Base-by-base conservation (phyloP, 768 basidiomycete species). In the Royoungia palumana region DNA sequence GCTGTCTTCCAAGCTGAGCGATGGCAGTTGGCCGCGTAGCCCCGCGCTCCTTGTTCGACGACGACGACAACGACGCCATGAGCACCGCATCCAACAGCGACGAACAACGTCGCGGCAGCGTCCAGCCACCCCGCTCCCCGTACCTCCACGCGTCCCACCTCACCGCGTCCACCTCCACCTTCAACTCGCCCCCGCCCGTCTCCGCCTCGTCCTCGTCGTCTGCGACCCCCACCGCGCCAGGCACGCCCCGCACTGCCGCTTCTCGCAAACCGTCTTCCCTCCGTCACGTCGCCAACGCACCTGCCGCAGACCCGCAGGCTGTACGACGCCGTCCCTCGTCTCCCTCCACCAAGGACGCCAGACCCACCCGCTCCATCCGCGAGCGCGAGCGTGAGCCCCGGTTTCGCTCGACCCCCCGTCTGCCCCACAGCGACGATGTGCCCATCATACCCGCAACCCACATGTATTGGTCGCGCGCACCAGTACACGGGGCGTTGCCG, bases 381-480 rank as follows among this genome's bases (percentile, higher is more conserved):
- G 57, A 70, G 0, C 59, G 67, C 14, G 57, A 70, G 0, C 59
- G 67, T 13, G 57, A 70, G 49, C 72, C 62, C 24, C 74, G 70
- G 34, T 56, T 69, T n/a, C 73, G 78, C 12, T 66, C 67, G 17
- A 78, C 67, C 6, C 87, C 87, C 2, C 77, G 76, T 19, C 62
- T 89, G 11, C 82, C 84, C 1, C 77, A 86, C 55, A 78, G 75
- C 44, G 76, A 78, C 59, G 76, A 85, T 35, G 79, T 73, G 6
- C 73, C 78, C 43, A 70, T 71, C 28, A 83, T 80, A 0, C 82
- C 90, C 1, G 79, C 86, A 42, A 88, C 89, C 1, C 71, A 77
- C 32, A 89, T 91, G 84, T 84, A 93, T 65, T 93, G 90, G 90
- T 87, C 85, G 61, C 76, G 77, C 45, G 90, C 90, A 0, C 88